Conservation (phyloP, 257 asterid species). For the Sherardia arvensis region DNA sequence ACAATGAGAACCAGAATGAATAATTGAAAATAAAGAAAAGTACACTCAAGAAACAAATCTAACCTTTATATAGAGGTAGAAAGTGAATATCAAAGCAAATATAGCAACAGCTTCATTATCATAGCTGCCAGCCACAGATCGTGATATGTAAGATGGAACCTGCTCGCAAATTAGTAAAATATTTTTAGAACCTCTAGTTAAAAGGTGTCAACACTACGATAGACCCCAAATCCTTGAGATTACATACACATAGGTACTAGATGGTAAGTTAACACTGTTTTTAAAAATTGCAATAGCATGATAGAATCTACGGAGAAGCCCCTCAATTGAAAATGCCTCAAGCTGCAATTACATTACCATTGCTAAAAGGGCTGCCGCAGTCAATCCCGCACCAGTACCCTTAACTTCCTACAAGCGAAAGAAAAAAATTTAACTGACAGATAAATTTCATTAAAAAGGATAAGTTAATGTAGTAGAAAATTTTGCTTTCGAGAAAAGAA, state of each 20-base stretch:
- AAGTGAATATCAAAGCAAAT: conserved; percentile 92
- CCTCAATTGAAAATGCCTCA: conserved; percentile 4
- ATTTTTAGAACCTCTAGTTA: neutral
- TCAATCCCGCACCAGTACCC: conserved; percentile 95
- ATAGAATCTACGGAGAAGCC: neutral
- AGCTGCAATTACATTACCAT: conserved; percentile 46
- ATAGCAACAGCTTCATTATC: conserved; percentile 99
- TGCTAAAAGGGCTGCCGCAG: conserved; percentile 96
- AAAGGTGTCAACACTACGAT: conserved; percentile 3
- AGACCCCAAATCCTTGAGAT: neutral
- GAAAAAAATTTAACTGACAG: neutral
- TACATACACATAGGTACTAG: neutral
- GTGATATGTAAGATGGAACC: conserved; percentile 99
- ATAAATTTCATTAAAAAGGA: neutral
- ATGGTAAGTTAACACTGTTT: neutral
- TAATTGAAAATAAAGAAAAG: conserved; percentile 7
- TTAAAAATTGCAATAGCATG: neutral
- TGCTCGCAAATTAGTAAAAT: conserved; percentile 19
- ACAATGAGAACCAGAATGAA: neutral
- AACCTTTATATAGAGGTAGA: conserved; percentile 96
- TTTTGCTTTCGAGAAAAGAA: neutral
- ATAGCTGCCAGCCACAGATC: conserved; percentile 99
- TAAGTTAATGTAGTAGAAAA: neutral
- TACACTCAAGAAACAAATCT: conserved; percentile 8
- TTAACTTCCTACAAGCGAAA: conserved; percentile 70